Conservation (phyloP, 305 asterid species). For the Fraxinus paxiana region DNA sequence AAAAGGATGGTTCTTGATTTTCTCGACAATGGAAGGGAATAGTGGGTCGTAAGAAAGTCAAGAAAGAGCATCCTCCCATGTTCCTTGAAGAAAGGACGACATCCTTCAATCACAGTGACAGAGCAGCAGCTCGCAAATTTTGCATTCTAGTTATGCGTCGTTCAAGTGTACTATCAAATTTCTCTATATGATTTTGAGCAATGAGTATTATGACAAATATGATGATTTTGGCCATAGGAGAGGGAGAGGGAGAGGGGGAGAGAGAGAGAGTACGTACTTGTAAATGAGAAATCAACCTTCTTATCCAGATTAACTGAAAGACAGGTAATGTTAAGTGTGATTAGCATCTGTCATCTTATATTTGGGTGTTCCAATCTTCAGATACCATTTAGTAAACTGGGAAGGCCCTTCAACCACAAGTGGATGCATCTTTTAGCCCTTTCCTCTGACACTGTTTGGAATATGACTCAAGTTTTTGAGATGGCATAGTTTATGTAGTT, state of each 20-base stretch:
- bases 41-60: not conserved
- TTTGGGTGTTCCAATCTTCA: not conserved
- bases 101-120: not conserved
- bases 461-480: not conserved
- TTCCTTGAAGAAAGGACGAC: not conserved
- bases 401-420: not conserved
- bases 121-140: not conserved
- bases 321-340: not conserved
- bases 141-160: not conserved
- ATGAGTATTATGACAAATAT: not conserved
- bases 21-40: not conserved
- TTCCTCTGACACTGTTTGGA: not conserved
- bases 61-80: not conserved
- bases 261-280: not conserved
- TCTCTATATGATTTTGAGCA: not conserved
- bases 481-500: not conserved
- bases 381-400: not conserved
- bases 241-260: not conserved
- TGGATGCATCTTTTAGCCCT: not conserved
- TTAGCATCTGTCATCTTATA: not conserved
- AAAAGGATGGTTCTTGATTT: not conserved
- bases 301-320: not conserved
- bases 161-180: not conserved
- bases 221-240: not conserved
- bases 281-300: not conserved